Conservation (phyloP, 495 filamentous ascomycete species). For the Jackrogersella minutella region DNA sequence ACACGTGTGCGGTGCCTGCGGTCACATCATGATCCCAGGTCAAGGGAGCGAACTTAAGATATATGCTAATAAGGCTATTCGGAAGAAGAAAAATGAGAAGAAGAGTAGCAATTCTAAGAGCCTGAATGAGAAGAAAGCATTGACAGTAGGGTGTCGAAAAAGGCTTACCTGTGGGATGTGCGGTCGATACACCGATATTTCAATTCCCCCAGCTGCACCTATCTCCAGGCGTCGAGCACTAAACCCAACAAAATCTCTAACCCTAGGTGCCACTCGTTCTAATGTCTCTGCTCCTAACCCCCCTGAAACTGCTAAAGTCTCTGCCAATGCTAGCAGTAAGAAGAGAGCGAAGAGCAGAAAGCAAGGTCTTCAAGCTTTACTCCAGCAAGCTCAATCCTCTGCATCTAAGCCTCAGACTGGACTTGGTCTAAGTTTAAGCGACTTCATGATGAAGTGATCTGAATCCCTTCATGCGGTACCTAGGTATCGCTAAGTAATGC, state of each 20-base stretch:
- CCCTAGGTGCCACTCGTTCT: background rate
- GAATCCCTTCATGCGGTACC: background rate
- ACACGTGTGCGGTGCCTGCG: constrained; percentile 59
- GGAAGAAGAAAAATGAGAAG: constrained; percentile 17
- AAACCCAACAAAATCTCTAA: constrained; percentile 9
- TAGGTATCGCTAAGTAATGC: background rate
- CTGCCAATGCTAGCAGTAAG: constrained; percentile 59
- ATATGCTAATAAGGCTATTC: constrained; percentile 38
- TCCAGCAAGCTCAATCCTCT: constrained; percentile 52
- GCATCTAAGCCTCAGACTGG: constrained; percentile 46
- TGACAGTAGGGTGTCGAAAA: constrained; percentile 41
- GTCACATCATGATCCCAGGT: constrained; percentile 60
- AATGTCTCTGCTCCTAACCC: background rate
- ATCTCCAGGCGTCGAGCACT: constrained; percentile 42
- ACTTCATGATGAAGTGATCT: constrained; percentile 60
- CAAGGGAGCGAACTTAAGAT: constrained; percentile 50
- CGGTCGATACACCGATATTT: constrained; percentile 48
- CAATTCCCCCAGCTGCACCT: constrained; percentile 44
- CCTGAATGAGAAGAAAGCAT: background rate
- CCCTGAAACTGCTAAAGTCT: constrained; percentile 23
- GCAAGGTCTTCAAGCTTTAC: constrained; percentile 60
- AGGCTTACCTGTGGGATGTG: constrained; percentile 58
- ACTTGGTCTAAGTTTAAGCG: constrained; percentile 58
- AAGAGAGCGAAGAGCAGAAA: constrained; percentile 63
- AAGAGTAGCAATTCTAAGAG: constrained; percentile 5